Evolutionary conservation across 2,329 filamentous ascomycete species (phyloP).

Genomic region (Epichloe bromicola): DNA sequence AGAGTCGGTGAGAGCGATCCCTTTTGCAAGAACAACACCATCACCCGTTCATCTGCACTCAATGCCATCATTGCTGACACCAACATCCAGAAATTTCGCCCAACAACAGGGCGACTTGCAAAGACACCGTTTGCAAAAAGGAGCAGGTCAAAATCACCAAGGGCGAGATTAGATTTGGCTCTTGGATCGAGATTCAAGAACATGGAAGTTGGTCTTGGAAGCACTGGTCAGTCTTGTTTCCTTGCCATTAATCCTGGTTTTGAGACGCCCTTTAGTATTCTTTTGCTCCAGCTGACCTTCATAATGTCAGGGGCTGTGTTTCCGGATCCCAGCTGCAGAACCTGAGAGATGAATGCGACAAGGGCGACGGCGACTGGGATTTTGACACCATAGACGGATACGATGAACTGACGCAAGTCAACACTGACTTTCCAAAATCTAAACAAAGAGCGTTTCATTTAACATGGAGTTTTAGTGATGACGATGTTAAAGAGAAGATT

Average conservation of each 20-base stretch:
- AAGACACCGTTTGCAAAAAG: slow-evolving; percentile 61
- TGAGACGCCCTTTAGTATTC: not conserved
- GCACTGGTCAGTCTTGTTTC: slow-evolving; percentile 58
- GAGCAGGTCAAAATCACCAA: slow-evolving; percentile 58
- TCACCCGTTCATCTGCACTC: not conserved
- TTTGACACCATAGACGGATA: slow-evolving; percentile 65
- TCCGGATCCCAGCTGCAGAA: slow-evolving; percentile 62
- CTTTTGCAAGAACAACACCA: not conserved
- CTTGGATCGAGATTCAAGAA: slow-evolving; percentile 50
- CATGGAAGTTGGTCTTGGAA: slow-evolving; percentile 62
- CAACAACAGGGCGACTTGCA: slow-evolving; percentile 62
- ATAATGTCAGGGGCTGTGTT: slow-evolving; percentile 61
- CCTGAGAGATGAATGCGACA: slow-evolving; percentile 42
- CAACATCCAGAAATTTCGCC: slow-evolving; percentile 52
- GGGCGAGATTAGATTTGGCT: slow-evolving; percentile 65
- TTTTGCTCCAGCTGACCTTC: not conserved
- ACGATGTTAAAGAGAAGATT: slow-evolving; percentile 61
- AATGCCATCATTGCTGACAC: not conserved
- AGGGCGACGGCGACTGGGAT: slow-evolving; percentile 36
- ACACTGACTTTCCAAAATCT: not conserved
- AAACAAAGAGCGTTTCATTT: not conserved
- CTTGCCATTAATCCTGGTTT: not conserved
- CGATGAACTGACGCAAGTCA: slow-evolving; percentile 52
- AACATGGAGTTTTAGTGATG: slow-evolving; percentile 25
- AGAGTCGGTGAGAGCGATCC: slow-evolving; percentile 28